phyloP scores from a whole-genome alignment of 805 yeast species.

The Ogataea haglerorum region DNA sequence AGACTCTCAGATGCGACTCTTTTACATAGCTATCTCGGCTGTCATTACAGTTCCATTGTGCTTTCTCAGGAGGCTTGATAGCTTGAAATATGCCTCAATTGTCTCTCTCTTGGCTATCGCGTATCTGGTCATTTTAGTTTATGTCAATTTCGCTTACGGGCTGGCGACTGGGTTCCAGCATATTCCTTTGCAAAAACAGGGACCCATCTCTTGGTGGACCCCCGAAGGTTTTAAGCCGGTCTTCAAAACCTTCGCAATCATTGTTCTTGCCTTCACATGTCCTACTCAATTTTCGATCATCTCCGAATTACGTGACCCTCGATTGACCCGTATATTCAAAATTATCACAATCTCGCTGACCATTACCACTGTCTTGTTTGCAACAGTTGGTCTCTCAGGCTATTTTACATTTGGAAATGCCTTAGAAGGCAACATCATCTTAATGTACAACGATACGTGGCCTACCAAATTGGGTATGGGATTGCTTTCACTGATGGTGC shows the following conservation, averaged over 20 bases:
- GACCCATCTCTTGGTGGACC: conserved; percentile 39
- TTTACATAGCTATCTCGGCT: conserved; percentile 54
- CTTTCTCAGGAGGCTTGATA: conserved; percentile 59
- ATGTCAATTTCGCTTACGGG: conserved; percentile 42
- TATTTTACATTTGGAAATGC: conserved; percentile 70
- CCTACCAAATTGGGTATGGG: conserved; percentile 53
- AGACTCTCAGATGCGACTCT: conserved; percentile 34
- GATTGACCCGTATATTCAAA: conserved; percentile 43
- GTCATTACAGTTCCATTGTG: conserved; percentile 61
- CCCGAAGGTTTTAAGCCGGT: conserved; percentile 43
- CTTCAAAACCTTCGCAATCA: conserved; percentile 65
- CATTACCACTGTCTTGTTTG: conserved; percentile 55
- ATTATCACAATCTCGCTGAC: conserved; percentile 48
- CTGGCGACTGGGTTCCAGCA: conserved; percentile 33
- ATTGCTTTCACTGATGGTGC: conserved; percentile 66
- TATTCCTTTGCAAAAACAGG: conserved; percentile 41
- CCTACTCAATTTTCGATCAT: conserved; percentile 77
- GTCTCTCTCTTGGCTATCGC: conserved; percentile 65
- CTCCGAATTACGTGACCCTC: conserved; percentile 59
- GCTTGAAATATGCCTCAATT: conserved; percentile 67
- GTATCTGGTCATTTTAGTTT: conserved; percentile 55
- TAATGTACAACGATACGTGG: conserved; percentile 57
- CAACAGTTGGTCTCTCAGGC: conserved; percentile 64
- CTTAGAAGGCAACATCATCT: conserved; percentile 63
- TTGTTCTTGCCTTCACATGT: conserved; percentile 78